A percentile compares a stretch with the other conserved stretches of the same genome.
Evolutionary conservation across 192 early-diverging fungal genomes (phyloP).

Genomic region (Backusella psychrophila): DNA sequence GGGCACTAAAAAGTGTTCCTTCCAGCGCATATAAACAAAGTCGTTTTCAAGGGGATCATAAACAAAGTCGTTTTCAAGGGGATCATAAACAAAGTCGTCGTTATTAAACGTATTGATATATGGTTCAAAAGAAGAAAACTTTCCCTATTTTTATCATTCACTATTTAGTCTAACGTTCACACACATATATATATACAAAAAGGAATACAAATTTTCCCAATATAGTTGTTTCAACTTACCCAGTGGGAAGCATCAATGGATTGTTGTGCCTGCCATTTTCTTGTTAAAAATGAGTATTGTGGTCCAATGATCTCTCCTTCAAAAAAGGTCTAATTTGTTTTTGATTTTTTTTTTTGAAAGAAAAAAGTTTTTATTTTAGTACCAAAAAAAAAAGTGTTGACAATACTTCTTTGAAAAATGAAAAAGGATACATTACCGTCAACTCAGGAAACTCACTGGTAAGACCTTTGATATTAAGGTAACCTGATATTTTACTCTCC

Average conservation of each 20-base stretch:
- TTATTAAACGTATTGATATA: slow-evolving; percentile 47
- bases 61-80: slow-evolving; percentile 39
- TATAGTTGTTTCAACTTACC: slow-evolving; percentile 40
- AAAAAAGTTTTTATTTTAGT: neutral
- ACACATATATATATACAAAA: neutral
- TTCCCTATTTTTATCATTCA: slow-evolving; percentile 27
- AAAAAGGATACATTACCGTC: slow-evolving; percentile 36
- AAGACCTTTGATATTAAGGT: slow-evolving; percentile 79
- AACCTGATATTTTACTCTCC: slow-evolving; percentile 74
- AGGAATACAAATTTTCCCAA: neutral
- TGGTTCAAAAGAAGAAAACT: slow-evolving; percentile 47
- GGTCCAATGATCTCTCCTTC: slow-evolving; percentile 87
- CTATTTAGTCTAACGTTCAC: neutral
- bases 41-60: slow-evolving; percentile 49
- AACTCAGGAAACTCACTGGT: slow-evolving; percentile 78
- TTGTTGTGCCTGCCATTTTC: slow-evolving; percentile 83
- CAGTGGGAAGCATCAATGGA: slow-evolving; percentile 73
- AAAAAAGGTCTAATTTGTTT: slow-evolving; percentile 63
- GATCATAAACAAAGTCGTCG: slow-evolving; percentile 46
- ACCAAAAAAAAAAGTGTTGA: neutral
- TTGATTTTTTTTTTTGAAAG: neutral
- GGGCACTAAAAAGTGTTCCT: slow-evolving; percentile 90
- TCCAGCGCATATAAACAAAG: slow-evolving; percentile 90
- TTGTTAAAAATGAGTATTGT: slow-evolving; percentile 72
- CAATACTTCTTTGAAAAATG: neutral